A percentile compares a stretch with the other conserved stretches of the same genome.
Conservation (phyloP, 2,329 filamentous ascomycete genomes). For the Curvularia sp. region DNA sequence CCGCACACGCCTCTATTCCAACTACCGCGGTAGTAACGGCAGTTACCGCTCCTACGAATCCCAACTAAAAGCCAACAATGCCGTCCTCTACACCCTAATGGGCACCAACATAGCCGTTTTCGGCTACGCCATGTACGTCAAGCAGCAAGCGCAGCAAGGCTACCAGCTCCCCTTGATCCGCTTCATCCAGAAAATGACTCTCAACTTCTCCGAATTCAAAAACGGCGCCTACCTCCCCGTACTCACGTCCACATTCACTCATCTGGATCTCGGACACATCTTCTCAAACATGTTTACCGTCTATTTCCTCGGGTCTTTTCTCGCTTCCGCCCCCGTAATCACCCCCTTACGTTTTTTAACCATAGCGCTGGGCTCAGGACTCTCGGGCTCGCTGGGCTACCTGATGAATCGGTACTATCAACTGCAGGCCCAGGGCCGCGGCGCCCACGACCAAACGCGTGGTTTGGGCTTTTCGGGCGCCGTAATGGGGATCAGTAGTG, state of each 20-base stretch:
- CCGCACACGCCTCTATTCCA: conserved; percentile 16
- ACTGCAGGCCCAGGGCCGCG: conserved; percentile 3
- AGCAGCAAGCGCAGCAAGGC: conserved; percentile 32
- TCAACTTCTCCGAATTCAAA: conserved; percentile 39
- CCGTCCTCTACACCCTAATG: conserved; percentile 48
- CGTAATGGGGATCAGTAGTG: conserved; percentile 52
- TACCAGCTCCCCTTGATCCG: conserved; percentile 17
- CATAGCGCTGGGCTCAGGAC: conserved; percentile 43
- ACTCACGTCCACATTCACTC: conserved; percentile 53
- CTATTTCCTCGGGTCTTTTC: conserved; percentile 46
- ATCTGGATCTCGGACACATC: conserved; percentile 48
- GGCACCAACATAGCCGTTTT: conserved; percentile 53
- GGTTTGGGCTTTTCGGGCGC: conserved; percentile 50
- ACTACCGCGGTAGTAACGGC: neutral
- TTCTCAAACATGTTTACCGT: conserved; percentile 54
- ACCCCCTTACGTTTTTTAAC: conserved; percentile 32
- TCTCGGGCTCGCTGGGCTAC: conserved; percentile 34
- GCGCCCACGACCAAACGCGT: conserved; percentile 13
- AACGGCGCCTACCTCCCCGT: conserved; percentile 49
- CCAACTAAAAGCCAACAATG: conserved; percentile 23
- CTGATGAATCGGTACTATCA: conserved; percentile 23
- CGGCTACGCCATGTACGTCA: conserved; percentile 47
- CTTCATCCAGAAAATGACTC: conserved; percentile 44
- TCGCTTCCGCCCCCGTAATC: conserved; percentile 44
- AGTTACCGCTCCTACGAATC: neutral